These are phyloP conservation scores for Fusarium foetens DNA, from an alignment of 2,329 filamentous ascomycete genomes.

Conservation along the genomic window DNA sequence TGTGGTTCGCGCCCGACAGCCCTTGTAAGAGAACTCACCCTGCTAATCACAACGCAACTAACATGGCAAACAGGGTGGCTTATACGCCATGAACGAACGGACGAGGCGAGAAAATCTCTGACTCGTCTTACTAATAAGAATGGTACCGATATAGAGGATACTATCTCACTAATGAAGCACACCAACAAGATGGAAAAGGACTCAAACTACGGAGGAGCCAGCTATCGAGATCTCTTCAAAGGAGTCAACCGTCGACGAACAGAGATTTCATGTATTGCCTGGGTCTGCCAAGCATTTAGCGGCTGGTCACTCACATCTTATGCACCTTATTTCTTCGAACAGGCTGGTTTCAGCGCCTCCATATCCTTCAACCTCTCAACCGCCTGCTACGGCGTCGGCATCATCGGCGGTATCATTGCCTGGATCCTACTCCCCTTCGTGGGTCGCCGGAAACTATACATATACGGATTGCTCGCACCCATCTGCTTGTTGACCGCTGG, in stretches of 20 bases:
- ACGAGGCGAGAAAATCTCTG: constrained; percentile 48
- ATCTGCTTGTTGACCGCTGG: constrained; percentile 51
- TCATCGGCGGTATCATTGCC: constrained; percentile 53
- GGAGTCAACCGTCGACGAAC: constrained; percentile 44
- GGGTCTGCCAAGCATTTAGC: constrained; percentile 43
- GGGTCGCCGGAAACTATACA: constrained; percentile 55
- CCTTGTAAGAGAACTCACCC: constrained; percentile 46
- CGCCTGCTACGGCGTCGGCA: constrained; percentile 53
- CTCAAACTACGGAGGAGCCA: constrained; percentile 48
- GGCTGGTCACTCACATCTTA: constrained; percentile 38
- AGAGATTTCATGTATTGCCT: constrained; percentile 44
- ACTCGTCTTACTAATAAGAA: constrained; percentile 46
- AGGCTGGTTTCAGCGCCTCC: constrained; percentile 52
- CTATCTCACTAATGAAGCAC: constrained; percentile 54
- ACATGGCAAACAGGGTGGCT: constrained; percentile 46
- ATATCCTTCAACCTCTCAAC: constrained; percentile 54
- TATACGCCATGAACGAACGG: constrained; percentile 49
- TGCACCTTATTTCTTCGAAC: constrained; percentile 55
- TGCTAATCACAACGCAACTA: neutral
- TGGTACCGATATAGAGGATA: constrained; percentile 54
- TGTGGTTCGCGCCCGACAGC: constrained; percentile 53
- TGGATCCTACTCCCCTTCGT: constrained; percentile 52
- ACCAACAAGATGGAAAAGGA: constrained; percentile 56
- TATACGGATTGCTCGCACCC: constrained; percentile 48
- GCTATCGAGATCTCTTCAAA: constrained; percentile 34